Evolutionary conservation across 345 rosid species (phyloP), one percentile per base, ranked within the genome.

Genomic region (Rhodomyrtus tomentosa): DNA sequence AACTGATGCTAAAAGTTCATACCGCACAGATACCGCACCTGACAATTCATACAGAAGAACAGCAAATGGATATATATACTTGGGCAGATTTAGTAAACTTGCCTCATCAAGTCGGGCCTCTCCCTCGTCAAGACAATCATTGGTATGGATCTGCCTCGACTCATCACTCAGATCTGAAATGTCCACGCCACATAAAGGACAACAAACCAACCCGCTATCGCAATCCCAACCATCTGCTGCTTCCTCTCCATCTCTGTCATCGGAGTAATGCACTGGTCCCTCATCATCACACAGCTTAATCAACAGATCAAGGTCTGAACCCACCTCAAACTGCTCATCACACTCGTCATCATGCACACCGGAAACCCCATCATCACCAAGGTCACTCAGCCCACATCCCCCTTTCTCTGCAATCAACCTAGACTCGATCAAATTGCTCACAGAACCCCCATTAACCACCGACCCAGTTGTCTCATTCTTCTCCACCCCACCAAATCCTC

Each of bases 101-200:
- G 93, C 99, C 53, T 87, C 86, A 82, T 88, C 87, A 45, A 83
- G 62, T 36, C 76, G 87, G 81, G 84, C 90, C 85, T 88, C 89
- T 45, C 83, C 88, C 76, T 90, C 83, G 84, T 96, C 99, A 81
- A 96, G 97, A 89, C 99, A 96, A 22, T 82, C 84, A 88, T 95
- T 96, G 82, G 93, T 92, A 80, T 96, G 99, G 86, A 93, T 86
- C 54, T 90, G 93, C 86, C 96, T 92, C 81, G 84, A 86, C 48
- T 93, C 95, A 82, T 94, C 98, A 55, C 83, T 89, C 88, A 94
- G 86, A 86, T 82, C 90, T 80, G 98, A 93, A 84, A 96, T 93
- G 86, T 93, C 95, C 82, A 83, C 72, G 50, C 93, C 92, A 84
- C 99, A 96, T 50, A 96, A 81, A 40, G 98, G 99, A 48, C 99